Conservation (phyloP, 768 basidiomycete genomes). For the Xanthoconium stramineum region DNA sequence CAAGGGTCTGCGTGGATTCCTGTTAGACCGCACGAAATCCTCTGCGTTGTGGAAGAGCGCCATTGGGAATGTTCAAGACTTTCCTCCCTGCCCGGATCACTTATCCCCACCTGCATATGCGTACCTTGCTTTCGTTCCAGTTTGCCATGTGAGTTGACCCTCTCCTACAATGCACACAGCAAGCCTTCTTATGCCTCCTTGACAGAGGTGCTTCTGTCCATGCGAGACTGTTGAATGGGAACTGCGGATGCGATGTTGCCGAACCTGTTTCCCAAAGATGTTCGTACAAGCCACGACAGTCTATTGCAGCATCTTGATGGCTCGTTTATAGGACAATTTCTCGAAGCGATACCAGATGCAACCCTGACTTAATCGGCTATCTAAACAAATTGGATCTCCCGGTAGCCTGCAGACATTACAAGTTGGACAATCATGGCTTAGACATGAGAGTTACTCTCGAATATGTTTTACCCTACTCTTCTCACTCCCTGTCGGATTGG, state of each 20-base stretch:
- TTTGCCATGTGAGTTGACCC: constrained; percentile 30
- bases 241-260: constrained; percentile 12
- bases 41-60: constrained; percentile 26
- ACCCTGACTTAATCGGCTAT: not conserved
- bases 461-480: fast-evolving
- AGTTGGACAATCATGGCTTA: not conserved
- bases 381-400: not conserved
- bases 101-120: constrained; percentile 31
- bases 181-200: too few relatives aligned
- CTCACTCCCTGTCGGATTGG: constrained; percentile 4
- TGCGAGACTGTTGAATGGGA: constrained; percentile 16
- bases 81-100: constrained; percentile 27
- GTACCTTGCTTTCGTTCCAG: constrained; percentile 26
- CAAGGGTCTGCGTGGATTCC: constrained; percentile 28
- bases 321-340: constrained; percentile 1
- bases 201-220: constrained; percentile 10
- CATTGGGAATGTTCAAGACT: constrained; percentile 17
- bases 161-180: not conserved
- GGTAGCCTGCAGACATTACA: not conserved
- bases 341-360: not conserved
- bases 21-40: constrained; percentile 20
- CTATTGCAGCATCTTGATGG: not conserved
- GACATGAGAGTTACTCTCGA: not conserved
- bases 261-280: constrained; percentile 6
- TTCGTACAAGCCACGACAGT: not conserved